Conservation (phyloP, 352 stramenopile species). For the Pythium sp. region DNA sequence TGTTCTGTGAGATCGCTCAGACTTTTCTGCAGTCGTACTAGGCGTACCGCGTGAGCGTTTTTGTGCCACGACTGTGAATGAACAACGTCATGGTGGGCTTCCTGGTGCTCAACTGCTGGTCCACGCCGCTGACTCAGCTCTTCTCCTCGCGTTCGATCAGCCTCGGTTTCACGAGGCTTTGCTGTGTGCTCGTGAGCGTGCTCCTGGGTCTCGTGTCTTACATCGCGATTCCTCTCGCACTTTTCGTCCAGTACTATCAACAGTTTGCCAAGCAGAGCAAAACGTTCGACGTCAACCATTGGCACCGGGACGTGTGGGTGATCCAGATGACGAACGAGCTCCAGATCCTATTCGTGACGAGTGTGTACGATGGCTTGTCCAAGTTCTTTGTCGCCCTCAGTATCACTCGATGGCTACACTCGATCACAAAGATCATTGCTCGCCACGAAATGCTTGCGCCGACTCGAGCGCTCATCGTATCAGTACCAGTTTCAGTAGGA, state of each 20-base stretch:
- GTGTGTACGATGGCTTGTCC: slow-evolving; percentile 25
- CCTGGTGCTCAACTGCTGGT: slow-evolving; percentile 37
- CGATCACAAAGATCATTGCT: slow-evolving; percentile 25
- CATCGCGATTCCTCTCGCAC: slow-evolving; percentile 24
- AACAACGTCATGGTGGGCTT: slow-evolving; percentile 35
- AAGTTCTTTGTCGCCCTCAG: slow-evolving; percentile 31
- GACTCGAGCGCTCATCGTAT: background rate
- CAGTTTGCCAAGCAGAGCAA: slow-evolving; percentile 15
- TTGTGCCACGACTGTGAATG: slow-evolving; percentile 27
- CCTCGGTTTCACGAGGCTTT: background rate
- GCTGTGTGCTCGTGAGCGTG: slow-evolving; percentile 21
- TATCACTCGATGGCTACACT: slow-evolving; percentile 21
- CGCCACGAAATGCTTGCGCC: background rate
- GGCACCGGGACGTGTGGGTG: slow-evolving; percentile 32
- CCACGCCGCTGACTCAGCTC: slow-evolving; percentile 5
- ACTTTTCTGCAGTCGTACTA: slow-evolving; percentile 29
- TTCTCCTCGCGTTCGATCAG: background rate
- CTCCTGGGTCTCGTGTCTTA: slow-evolving; percentile 29
- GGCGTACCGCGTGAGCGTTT: slow-evolving; percentile 29
- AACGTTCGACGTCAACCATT: slow-evolving; percentile 23
- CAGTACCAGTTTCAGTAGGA: background rate
- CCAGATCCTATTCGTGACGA: slow-evolving; percentile 30
- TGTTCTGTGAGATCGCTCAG: slow-evolving; percentile 27
- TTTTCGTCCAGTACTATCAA: slow-evolving; percentile 23
- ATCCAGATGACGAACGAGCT: slow-evolving; percentile 32